Base-by-base conservation (phyloP, 345 rosid species). In the Eucalyptus cladocalyx region DNA sequence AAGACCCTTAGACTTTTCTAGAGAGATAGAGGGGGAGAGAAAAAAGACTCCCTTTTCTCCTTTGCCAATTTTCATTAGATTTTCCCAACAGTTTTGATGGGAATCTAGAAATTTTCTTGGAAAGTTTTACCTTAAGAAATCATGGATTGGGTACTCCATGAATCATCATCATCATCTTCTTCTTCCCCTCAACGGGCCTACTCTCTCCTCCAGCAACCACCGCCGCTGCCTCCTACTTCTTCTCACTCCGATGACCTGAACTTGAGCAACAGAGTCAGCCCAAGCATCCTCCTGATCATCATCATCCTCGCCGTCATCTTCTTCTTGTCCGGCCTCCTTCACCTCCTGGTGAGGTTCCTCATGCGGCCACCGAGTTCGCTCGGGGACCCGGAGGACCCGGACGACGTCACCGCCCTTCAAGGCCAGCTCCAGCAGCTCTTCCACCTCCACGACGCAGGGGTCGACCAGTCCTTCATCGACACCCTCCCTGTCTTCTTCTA, bases 341-440 rank as follows among this genome's bases (percentile, higher is more conserved):
- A 98, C 92, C 99, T 98, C 30, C 88, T 98, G 17, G 95, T 96
- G 53, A 93, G 98, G 92, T 95, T 95, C 90, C 95, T 98, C 21
- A 89, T 93, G 90, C 95, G 97, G 91, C 96, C 98, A 34, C 88
- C 93, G 6, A 92, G 45, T 72, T 19, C 45, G 45, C 45, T 15
- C 72, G 93, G 97, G 90, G 96, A 95, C 72, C 93, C 95, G 60
- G 98, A 96, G 56, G 98, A 96, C 51, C 87, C 89, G 19, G 94
- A 92, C 83, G 92, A 90, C 87, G 97, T 93, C 86, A 97, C 99
- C 86, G 98, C 96, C 87, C 96, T 98, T 90, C 98, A 98, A 91
- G 99, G 99, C 80, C 99, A 96, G 91, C 93, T 98, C 90, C 99
- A 96, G 89, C 99, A 97, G 89, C 96, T 97, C 23, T 97, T 97